Evolutionary conservation across 345 rosid genomes (phyloP).

Genomic region (Trapa bicornis): DNA sequence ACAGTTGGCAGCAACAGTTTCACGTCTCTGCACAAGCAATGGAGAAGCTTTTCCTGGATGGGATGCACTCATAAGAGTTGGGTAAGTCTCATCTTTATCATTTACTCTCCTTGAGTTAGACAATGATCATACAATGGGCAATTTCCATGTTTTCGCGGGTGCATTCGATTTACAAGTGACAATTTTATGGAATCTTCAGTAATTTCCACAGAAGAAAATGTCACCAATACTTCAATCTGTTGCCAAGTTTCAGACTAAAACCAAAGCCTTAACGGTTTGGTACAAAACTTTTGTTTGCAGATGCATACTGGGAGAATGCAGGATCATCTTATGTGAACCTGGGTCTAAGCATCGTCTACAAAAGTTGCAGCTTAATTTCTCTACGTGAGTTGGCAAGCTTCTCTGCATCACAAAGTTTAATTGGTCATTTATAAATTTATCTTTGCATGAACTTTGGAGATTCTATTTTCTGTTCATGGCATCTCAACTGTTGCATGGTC

Average conservation of each 20-base stretch:
- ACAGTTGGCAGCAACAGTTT: constrained; percentile 61
- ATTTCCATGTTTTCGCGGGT: neutral
- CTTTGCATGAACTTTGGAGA: too few species aligned
- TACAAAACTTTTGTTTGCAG: constrained; percentile 22
- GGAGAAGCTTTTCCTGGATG: constrained; percentile 87
- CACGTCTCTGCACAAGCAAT: constrained; percentile 60
- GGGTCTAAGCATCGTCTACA: constrained; percentile 76
- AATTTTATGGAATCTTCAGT: neutral
- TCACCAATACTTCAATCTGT: neutral
- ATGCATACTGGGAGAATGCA: constrained; percentile 85
- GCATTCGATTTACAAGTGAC: neutral
- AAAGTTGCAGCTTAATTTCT: constrained; percentile 90
- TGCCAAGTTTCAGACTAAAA: neutral
- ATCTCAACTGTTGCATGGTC: too few species aligned
- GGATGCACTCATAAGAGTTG: constrained; percentile 68
- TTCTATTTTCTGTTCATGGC: too few species aligned
- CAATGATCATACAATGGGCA: neutral
- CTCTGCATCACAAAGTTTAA: neutral
- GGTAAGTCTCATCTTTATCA: constrained; percentile 27
- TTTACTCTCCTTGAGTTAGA: neutral
- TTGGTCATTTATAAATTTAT: neutral
- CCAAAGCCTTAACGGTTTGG: neutral
- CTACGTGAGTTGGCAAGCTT: constrained; percentile 35
- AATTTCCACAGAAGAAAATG: neutral
- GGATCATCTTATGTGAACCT: constrained; percentile 72